Base-by-base conservation (phyloP, 768 basidiomycete species). In the Hemileccinum rubropunctum region DNA sequence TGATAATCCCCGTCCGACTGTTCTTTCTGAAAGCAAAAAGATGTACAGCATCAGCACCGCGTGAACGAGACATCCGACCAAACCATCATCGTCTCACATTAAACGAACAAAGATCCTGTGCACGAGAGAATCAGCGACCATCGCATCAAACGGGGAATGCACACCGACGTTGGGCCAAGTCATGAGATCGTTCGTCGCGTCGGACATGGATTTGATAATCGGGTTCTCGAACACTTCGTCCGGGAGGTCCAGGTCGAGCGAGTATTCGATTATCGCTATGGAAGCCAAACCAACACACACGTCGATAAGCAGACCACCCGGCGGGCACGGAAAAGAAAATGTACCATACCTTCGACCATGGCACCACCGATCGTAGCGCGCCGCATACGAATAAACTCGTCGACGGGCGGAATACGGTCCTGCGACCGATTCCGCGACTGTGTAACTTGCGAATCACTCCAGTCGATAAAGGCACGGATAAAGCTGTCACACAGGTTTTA, bases 161-260 rank as follows among this genome's bases (percentile, higher is more conserved):
- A 14, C 6, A 70, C 70, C 7, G 20, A 71, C 70, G 36, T 72
- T 72, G n/a, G 71, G 71, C 71, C 71, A 72, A 1, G 71, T 73
- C 71, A 72, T 73, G 15, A 72, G 66, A 47, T 72, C 71, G 14
- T 53, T 71, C 0, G 68, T 71, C n/a, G 70, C 71, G n/a, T 71
- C 64, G 34, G 71, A 72, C 70, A 72, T 70, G 17, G 59, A 67
- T 50, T 56, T 54, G 6, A 72, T 60, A 17, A 69, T 60, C 3
- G 71, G 65, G 42, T 56, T 61, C 32, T 68, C 63, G 50, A 72
- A 72, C 5, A 72, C 69, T 21, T 64, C 53, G 21, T 71, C 67
- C 13, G 71, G 71, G 33, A 73, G 61, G 42, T 72, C 61, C 39
- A 72, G 44, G 53, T 72, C 70, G 5, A 72, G 56, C 15, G 70